Base-by-base conservation (phyloP, 164 flowering plant species). In the Akebia trifoliata region DNA sequence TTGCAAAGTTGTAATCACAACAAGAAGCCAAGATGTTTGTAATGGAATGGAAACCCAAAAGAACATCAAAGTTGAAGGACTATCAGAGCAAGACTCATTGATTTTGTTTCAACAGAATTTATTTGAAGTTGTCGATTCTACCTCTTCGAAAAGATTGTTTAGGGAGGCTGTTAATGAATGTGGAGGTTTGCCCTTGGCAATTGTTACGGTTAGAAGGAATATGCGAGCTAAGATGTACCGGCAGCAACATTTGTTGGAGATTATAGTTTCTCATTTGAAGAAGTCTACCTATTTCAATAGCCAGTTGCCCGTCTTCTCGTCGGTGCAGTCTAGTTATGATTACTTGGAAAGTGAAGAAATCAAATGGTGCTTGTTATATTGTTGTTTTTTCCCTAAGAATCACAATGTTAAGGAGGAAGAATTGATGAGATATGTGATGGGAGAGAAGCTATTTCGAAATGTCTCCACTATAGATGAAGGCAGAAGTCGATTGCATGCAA, bases 141-240 rank as follows among this genome's bases (percentile, higher is more conserved):
- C n/a, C 7, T n/a, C 2, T 22, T 26, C 65, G 8, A 43, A 0
- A 8, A 9, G 0, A 1, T 20, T 61, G 14, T 64, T 61, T 0
- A 48, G n/a, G 45, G 30, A 64, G 0, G 54, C 68, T 12, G 63
- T 20, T 8, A 35, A 43, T 20, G 64, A 64, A 54, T 72, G 76
- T 53, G 65, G 62, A 6, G 64, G 71, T 1, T 22, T 69, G 47
- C 77, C 74, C 6, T 24, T 69, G 0, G 69, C 69, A 18, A 32
- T 69, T 14, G 59, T 50, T 5, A 56, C 69, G 0, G 25, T 74
- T 8, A 74, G 52, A 3, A 38, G 34, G 14, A 69, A 67, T 29
- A 31, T 74, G 21, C 2, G 43, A 5, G 37, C n/a, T n/a, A n/a
- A n/a, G n/a, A n/a, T n/a, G n/a, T n/a, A 57, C 2, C 57, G 43